phyloP scores from a whole-genome alignment of 176 grass and related monocot genomes.

The Triticum aestivum region DNA sequence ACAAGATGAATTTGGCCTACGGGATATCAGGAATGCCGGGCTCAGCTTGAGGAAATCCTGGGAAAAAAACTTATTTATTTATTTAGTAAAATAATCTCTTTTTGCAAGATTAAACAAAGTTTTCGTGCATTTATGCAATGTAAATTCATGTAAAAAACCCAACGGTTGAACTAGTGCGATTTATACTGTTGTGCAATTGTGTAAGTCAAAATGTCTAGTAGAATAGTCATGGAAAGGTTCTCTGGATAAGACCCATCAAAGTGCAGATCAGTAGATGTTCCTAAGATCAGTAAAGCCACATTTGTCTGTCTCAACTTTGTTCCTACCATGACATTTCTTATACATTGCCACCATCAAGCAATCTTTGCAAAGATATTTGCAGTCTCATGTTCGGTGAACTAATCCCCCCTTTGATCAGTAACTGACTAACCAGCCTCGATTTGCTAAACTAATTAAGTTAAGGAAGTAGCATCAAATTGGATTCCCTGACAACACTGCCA shows the following conservation, averaged over 20 bases:
- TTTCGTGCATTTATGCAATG: background rate
- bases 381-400: conserved; percentile 16
- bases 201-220: background rate
- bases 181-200: background rate
- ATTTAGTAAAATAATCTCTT: background rate
- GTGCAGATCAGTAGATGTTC: background rate
- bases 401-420: background rate
- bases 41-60: background rate
- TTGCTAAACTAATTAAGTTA: background rate
- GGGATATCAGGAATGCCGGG: conserved; percentile 28
- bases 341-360: conserved; percentile 1
- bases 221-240: background rate
- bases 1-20: conserved; percentile 21
- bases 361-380: conserved; percentile 20
- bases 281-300: conserved; percentile 5
- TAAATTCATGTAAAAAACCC: background rate
- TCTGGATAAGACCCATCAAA: background rate
- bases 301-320: conserved; percentile 24
- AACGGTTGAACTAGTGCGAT: no score
- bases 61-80: conserved; percentile 8
- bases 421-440: conserved; percentile 21
- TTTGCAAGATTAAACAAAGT: background rate
- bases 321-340: conserved; percentile 10
- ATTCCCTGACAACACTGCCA: conserved; percentile 34
- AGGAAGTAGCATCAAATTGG: conserved; percentile 28